These are phyloP conservation scores for Rhizomucor pusillus DNA, from an alignment of 371 early-diverging fungal genomes.

Conservation along the genomic window DNA sequence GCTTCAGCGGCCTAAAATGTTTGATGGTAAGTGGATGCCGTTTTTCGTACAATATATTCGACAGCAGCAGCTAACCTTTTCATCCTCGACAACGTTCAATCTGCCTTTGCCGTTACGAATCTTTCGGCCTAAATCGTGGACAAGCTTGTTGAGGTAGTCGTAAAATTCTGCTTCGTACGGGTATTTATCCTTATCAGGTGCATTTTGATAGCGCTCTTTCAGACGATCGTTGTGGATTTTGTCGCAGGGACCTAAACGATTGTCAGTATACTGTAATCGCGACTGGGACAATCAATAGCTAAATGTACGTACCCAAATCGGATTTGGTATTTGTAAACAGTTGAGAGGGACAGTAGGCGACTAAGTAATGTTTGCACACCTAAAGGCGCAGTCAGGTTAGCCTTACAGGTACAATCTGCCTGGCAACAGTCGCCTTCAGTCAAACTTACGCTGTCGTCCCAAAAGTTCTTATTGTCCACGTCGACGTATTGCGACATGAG, in stretches of 20 bases:
- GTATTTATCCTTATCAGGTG: conserved; percentile 62
- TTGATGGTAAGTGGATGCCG: background rate
- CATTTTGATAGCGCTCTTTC: conserved; percentile 70
- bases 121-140: conserved; percentile 72
- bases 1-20: conserved; percentile 52
- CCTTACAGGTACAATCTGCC: background rate
- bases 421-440: background rate
- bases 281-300: background rate
- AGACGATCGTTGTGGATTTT: conserved; percentile 83
- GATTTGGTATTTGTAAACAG: conserved; percentile 89
- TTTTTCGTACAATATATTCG: no score
- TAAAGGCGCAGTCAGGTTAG: conserved; percentile 16
- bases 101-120: conserved; percentile 76
- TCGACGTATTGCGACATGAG: conserved; percentile 77
- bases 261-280: background rate
- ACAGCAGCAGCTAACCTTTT: no score
- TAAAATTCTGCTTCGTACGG: conserved; percentile 80
- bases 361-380: conserved; percentile 86
- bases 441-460: conserved; percentile 59
- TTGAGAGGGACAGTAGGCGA: conserved; percentile 84
- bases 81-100: conserved; percentile 71
- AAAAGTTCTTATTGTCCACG: conserved; percentile 63
- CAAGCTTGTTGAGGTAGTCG: conserved; percentile 66
- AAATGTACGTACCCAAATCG: conserved; percentile 61
- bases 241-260: conserved; percentile 57